Base-by-base conservation (phyloP, 352 stramenopile species). In the Aphanomyces astaci region DNA sequence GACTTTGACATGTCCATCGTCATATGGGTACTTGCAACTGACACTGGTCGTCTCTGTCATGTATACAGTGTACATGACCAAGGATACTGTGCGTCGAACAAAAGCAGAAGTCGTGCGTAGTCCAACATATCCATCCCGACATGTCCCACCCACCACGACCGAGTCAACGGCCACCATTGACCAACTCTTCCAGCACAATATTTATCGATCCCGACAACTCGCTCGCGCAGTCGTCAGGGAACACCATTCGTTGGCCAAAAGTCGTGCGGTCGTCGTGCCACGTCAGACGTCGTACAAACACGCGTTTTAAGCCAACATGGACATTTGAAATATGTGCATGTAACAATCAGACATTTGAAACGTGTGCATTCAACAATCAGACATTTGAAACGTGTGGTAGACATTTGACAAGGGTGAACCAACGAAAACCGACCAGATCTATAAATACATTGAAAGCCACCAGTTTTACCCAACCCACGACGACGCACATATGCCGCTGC, bases 211-310 rank as follows among this genome's bases (percentile, higher is more conserved):
- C 9, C 62, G 62, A 28, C 33, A 22, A 4, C 49, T 59, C 5
- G 62, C 62, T 2, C 5, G 62, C 24, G 46, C 62, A 4, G 46
- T 68, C n/a, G 46, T 48, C 7, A 22, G n/a, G 15, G 48, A 68
- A 27, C 62, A 68, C 22, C 22, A 36, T 4, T 11, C 62, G 5
- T 59, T 68, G 11, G 22, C 33, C 22, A 68, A 68, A 22, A n/a
- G 43, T 10, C 46, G 62, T 9, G 39, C 39, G n/a, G 22, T 60
- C 46, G 43, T 51, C 46, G 15, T 31, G 39, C 22, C n/a, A 40
- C 43, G 27, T 17, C 28, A 36, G 3, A 25, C 49, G n/a, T 68
- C 62, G 19, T 68, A 48, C 33, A 68, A 68, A 51, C 62, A 68
- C 27, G 25, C 62, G n/a, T 68, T 68, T 59, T 68, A 59, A 45